Evolutionary conservation across 257 asterid genomes (phyloP), one percentile per base, ranked within the genome.

Genomic region (Thymus quinquecostatus): DNA sequence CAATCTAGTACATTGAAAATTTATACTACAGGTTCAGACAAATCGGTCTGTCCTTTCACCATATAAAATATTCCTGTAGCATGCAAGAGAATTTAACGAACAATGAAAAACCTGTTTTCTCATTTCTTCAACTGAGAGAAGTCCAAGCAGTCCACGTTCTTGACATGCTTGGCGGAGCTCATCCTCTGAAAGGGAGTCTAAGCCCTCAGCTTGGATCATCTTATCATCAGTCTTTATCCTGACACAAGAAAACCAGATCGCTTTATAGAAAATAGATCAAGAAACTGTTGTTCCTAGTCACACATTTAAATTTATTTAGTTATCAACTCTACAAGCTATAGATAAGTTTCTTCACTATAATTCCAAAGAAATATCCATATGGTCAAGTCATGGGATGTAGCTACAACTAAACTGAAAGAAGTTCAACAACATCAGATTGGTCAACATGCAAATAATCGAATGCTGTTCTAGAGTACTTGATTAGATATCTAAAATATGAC

Each of bases 91-190:
- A 64, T 38, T 50, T 38, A 33, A 56, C 57, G 44, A 27, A 14
- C 43, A 64, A 21, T n/a, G 21, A 45, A 57, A 48, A 78, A 94
- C 99, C 98, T 89, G 98, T 81, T 92, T 88, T 64, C 94, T 89
- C 99, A 95, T 92, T 68, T 95, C 99, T 63, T 92, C 98, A 59
- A 80, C 92, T 41, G 98, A 92, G 82, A 85, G 84, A 72, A 88
- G 86, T 70, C 95, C 97, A 69, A 95, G 92, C 81, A 95, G 83
- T 72, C 99, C 99, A 61, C 99, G 97, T 76, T 91, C 98, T 71
- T 97, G 85, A 66, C 99, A 91, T 72, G 93, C 98, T 82, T 95
- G 96, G 77, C 98, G 97, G 43, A 95, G 96, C 85, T 95, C 99
- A 75, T 91, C 96, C 78, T 95, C 98, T 13, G 97, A 86, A 75